Conservation (phyloP, 495 filamentous ascomycete species). For the Neurospora sp. region DNA sequence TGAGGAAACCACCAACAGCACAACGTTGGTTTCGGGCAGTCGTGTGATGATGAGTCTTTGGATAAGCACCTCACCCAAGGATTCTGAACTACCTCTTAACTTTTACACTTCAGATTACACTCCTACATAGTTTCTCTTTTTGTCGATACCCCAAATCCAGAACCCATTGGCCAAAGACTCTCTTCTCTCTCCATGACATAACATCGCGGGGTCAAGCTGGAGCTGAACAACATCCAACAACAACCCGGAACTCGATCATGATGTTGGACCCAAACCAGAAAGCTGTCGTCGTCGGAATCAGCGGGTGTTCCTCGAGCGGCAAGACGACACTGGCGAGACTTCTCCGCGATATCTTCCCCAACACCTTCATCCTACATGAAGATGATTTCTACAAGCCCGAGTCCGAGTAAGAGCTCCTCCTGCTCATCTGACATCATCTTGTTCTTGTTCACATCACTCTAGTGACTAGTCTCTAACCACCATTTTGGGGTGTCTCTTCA, state of each 20-base stretch:
- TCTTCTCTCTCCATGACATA: background rate
- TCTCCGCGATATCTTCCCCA: constrained; percentile 59
- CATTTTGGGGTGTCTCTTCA: background rate
- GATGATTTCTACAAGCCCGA: constrained; percentile 89
- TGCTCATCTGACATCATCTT: background rate
- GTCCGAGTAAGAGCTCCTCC: constrained; percentile 37
- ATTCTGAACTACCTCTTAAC: background rate
- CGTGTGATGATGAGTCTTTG: background rate
- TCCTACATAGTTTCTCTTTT: background rate
- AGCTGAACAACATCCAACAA: background rate
- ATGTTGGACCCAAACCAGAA: constrained; percentile 14
- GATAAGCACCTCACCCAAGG: background rate
- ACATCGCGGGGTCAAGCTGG: background rate
- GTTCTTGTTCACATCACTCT: background rate
- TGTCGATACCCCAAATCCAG: background rate
- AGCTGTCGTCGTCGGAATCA: constrained; percentile 59
- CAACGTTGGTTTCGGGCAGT: background rate
- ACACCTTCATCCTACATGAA: constrained; percentile 73
- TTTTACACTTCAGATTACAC: background rate
- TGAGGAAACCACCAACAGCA: background rate
- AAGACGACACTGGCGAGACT: constrained; percentile 73
- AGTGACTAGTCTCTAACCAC: background rate
- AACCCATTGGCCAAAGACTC: background rate
- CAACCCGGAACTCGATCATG: background rate
- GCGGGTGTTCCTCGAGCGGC: constrained; percentile 65